phyloP scores from a whole-genome alignment of 2,329 filamentous ascomycete species.

The Aplosporella prunicola region DNA sequence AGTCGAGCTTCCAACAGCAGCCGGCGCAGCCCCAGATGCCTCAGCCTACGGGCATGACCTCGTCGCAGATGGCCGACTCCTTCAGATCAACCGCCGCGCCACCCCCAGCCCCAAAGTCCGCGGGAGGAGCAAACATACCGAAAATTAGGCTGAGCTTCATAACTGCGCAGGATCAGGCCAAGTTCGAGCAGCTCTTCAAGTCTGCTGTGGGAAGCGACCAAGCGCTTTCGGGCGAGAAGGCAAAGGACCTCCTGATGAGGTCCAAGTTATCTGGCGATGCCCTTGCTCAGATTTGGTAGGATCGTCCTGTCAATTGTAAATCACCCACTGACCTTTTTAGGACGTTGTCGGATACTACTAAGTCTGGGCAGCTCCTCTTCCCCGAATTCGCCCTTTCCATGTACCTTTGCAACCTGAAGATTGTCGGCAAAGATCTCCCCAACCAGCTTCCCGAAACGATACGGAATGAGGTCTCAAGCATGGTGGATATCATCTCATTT shows the following conservation, averaged over 20 bases:
- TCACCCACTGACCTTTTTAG: conserved; percentile 41
- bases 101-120: conserved; percentile 54
- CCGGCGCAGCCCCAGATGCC: conserved; percentile 36
- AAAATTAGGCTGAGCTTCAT: conserved; percentile 94
- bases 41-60: conserved; percentile 53
- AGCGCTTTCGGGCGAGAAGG: conserved; percentile 84
- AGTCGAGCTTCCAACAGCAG: conserved; percentile 44
- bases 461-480: conserved; percentile 94
- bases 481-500: conserved; percentile 99
- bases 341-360: conserved; percentile 90
- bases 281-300: conserved; percentile 84
- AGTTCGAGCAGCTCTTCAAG: conserved; percentile 97
- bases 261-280: conserved; percentile 82
- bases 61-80: conserved; percentile 54
- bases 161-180: conserved; percentile 85
- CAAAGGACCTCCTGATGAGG: conserved; percentile 75
- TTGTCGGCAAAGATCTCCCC: conserved; percentile 79
- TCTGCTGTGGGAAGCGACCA: conserved; percentile 79
- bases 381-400: conserved; percentile 96
- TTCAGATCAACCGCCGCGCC: conserved; percentile 46
- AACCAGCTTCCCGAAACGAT: conserved; percentile 68
- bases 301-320: too few relatives aligned
- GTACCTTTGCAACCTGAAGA: conserved; percentile 92
- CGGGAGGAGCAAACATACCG: conserved; percentile 66
- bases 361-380: conserved; percentile 91